A percentile compares a stretch with the other conserved stretches of the same genome.
Conservation (phyloP, 2,329 filamentous ascomycete genomes). For the Talaromyces sp. region DNA sequence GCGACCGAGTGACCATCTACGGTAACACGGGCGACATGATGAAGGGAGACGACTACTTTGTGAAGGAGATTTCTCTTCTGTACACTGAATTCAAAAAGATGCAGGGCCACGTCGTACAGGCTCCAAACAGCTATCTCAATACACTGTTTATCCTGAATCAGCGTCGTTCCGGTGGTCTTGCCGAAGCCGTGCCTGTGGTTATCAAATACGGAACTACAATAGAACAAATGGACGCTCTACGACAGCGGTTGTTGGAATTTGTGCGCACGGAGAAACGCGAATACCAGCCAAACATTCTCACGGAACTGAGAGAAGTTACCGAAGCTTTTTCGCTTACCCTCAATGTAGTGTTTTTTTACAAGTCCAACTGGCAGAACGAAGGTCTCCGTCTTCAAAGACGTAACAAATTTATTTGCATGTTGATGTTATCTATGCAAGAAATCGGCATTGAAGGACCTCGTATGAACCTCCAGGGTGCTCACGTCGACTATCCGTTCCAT, state of each 20-base stretch:
- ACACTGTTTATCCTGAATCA: slow-evolving; percentile 93
- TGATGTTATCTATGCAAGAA: slow-evolving; percentile 80
- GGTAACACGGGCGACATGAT: slow-evolving; percentile 76
- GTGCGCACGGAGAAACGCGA: slow-evolving; percentile 82
- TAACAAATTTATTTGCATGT: slow-evolving; percentile 88
- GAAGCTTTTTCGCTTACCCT: slow-evolving; percentile 81
- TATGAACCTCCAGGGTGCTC: slow-evolving; percentile 65
- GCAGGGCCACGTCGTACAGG: slow-evolving; percentile 93
- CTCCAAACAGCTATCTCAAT: slow-evolving; percentile 90
- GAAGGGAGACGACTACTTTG: slow-evolving; percentile 88
- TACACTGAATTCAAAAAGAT: slow-evolving; percentile 99
- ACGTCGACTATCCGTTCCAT: slow-evolving; percentile 62
- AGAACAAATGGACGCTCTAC: slow-evolving; percentile 75
- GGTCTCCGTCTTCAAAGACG: slow-evolving; percentile 80
- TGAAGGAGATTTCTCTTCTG: slow-evolving; percentile 85
- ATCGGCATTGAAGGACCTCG: slow-evolving; percentile 80
- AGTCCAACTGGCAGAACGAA: slow-evolving; percentile 95
- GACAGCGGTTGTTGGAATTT: slow-evolving; percentile 74
- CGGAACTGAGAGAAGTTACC: slow-evolving; percentile 71
- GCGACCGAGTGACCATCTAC: slow-evolving; percentile 86
- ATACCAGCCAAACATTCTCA: slow-evolving; percentile 79
- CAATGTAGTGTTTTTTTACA: slow-evolving; percentile 96
- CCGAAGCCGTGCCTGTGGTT: slow-evolving; percentile 75
- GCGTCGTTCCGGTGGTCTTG: slow-evolving; percentile 78
- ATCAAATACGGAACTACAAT: slow-evolving; percentile 85